Evolutionary conservation across 768 basidiomycete genomes (phyloP).

Genomic region (Hebeloma cylindrosporum): DNA sequence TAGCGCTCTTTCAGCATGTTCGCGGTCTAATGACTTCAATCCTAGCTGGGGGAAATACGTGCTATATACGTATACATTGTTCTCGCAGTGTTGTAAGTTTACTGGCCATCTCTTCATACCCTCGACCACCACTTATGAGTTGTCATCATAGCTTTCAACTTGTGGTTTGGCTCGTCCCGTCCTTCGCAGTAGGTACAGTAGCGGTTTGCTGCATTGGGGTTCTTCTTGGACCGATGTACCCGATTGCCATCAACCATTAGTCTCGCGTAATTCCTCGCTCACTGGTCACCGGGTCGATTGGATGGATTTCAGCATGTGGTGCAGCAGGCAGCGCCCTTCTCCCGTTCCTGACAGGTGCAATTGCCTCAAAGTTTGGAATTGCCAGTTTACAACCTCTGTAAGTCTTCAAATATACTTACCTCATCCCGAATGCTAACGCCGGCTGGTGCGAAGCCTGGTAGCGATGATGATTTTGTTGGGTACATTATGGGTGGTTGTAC

Average conservation of each 20-base stretch:
- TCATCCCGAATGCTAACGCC: background rate
- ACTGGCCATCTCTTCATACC: background rate
- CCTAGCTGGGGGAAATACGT: conserved; percentile 52
- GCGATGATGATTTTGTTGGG: conserved; percentile 58
- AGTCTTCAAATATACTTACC: conserved; percentile 21
- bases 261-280: conserved; percentile 65
- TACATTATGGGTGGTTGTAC: conserved; percentile 52
- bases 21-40: background rate
- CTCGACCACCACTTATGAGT: background rate
- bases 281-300: conserved; percentile 61
- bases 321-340: conserved; percentile 67
- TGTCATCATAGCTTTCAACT: background rate
- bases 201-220: conserved; percentile 63
- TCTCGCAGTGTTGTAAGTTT: conserved; percentile 46
- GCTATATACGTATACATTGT: conserved; percentile 52
- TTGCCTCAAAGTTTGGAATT: conserved; percentile 61
- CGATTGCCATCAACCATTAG: conserved; percentile 67
- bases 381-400: conserved; percentile 58
- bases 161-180: conserved; percentile 30
- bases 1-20: background rate
- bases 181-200: conserved; percentile 54
- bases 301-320: conserved; percentile 64
- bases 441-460: conserved; percentile 46
- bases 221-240: conserved; percentile 70
- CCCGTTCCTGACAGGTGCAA: conserved; percentile 68